Evolutionary conservation across 1,284 basidiomycete species (phyloP), one percentile per base, ranked within the genome.

Genomic region (Phaffia rhodozyma): DNA sequence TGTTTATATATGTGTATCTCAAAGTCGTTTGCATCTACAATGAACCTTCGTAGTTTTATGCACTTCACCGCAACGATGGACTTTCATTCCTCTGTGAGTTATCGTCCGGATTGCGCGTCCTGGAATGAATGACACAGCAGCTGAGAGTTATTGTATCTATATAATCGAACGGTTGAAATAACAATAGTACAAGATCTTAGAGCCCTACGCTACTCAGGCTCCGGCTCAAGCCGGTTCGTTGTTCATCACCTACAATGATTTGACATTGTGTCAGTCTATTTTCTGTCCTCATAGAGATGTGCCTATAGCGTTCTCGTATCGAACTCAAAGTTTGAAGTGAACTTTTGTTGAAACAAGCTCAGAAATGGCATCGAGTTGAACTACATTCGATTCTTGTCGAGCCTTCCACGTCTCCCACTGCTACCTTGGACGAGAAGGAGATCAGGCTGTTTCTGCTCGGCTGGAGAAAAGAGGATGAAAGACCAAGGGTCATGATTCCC

Each of bases 341-440:
- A 16, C 27, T 1, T 16, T 47, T 38, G 6, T 5, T 16, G 27
- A 30, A 18, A 25, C 34, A 55, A 76, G 76, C 75, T 43, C 71
- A 75, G 34, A 74, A 74, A 68, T 77, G 76, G 76, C 63, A 67
- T n/a, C 70, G 74, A 62, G 67, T 76, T 1, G 68, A 73, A 20
- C 61, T 71, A 0, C 55, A 70, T 7, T 49, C 61, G 11, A 65
- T 76, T 0, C 55, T 66, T 29, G 68, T 67, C n/a, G 38, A 55
- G 18, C 38, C 23, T 9, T 55, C 54, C 3, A 55, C 7, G 29
- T 55, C 54, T 5, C 38, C 27, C 18, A 18, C 54, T 2, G 6
- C 23, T 62, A 23, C 47, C 54, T 9, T 54, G 21, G 5, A 43
- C 54, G 61, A 62, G n/a, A 34, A 48, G 23, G 47, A 57, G 23